Percentiles rank a stretch among this genome's conserved stretches.
Conservation (phyloP, 306 rosid species). For the Prunus mongolica region DNA sequence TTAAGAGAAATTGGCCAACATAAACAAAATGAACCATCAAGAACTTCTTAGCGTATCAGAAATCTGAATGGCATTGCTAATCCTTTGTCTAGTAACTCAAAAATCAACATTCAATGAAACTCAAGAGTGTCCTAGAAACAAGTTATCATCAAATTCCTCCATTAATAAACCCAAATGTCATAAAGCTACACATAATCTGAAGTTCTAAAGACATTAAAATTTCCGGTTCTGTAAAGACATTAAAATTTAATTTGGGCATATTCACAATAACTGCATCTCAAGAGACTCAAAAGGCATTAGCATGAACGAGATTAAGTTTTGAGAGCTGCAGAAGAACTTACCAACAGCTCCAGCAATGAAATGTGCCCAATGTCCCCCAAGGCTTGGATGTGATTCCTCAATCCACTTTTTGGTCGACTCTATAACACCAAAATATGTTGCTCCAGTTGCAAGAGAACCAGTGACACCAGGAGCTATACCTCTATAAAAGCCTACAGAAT, state of each 20-base stretch:
- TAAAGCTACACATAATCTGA: neutral
- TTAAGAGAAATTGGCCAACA: neutral
- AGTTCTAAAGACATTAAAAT: slow-evolving; percentile 6
- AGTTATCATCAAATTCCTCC: neutral
- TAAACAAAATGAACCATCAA: neutral
- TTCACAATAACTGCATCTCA: neutral
- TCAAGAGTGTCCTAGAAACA: neutral
- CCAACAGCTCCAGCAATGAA: slow-evolving; percentile 93
- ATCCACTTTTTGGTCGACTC: slow-evolving; percentile 92
- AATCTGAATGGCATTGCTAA: neutral
- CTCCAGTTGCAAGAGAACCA: slow-evolving; percentile 95
- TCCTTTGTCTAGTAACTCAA: neutral
- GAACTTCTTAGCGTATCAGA: neutral
- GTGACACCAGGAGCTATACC: slow-evolving; percentile 77
- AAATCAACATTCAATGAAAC: neutral
- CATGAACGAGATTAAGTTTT: slow-evolving; percentile 1
- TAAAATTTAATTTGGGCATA: neutral
- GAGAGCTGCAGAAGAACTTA: slow-evolving; percentile 38
- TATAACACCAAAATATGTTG: slow-evolving; percentile 88
- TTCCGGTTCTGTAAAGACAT: neutral
- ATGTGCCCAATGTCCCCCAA: slow-evolving; percentile 87
- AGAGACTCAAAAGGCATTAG: slow-evolving; percentile 21
- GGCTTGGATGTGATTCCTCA: slow-evolving; percentile 74
- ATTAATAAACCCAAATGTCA: neutral
- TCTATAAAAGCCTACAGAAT: slow-evolving; percentile 72